These are phyloP conservation scores for Silene noctiflora DNA, from an alignment of 179 eudicot species.

Conservation along the genomic window DNA sequence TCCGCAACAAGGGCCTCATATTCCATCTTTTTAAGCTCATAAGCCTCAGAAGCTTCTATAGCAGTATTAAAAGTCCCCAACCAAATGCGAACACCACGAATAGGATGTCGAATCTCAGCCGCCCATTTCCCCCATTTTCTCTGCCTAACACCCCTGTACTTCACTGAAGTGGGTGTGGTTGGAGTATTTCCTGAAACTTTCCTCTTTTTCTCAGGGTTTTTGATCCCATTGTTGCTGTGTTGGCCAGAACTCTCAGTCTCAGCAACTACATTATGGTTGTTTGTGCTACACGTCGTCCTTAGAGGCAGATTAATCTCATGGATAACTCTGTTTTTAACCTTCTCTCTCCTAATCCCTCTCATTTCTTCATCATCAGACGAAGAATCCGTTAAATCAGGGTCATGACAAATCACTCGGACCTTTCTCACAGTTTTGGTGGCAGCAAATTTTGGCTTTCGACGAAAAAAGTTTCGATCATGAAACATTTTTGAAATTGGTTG, in stretches of 20 bases:
- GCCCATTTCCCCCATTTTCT: slow-evolving; percentile 98
- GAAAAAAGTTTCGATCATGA: slow-evolving; percentile 4
- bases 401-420: slow-evolving; percentile 54
- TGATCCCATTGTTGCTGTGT: slow-evolving; percentile 46
- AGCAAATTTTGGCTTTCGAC: slow-evolving; percentile 22
- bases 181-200: slow-evolving; percentile 27
- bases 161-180: slow-evolving; percentile 23
- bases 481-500: neutral
- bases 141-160: slow-evolving; percentile 70
- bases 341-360: neutral
- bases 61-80: slow-evolving; percentile 78
- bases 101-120: slow-evolving; percentile 85
- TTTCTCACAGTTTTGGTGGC: slow-evolving; percentile 33
- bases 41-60: slow-evolving; percentile 74
- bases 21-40: slow-evolving; percentile 54
- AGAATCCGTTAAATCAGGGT: slow-evolving; percentile 82
- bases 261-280: slow-evolving; percentile 7
- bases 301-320: slow-evolving; percentile 51
- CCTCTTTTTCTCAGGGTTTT: slow-evolving; percentile 26
- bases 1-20: slow-evolving; percentile 33
- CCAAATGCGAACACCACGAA: slow-evolving; percentile 57
- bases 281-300: neutral
- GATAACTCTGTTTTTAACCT: slow-evolving; percentile 39
- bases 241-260: slow-evolving; percentile 49
- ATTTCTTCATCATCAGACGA: slow-evolving; percentile 55